Conservation (phyloP, 768 basidiomycete species). For the Lentinula boryana region DNA sequence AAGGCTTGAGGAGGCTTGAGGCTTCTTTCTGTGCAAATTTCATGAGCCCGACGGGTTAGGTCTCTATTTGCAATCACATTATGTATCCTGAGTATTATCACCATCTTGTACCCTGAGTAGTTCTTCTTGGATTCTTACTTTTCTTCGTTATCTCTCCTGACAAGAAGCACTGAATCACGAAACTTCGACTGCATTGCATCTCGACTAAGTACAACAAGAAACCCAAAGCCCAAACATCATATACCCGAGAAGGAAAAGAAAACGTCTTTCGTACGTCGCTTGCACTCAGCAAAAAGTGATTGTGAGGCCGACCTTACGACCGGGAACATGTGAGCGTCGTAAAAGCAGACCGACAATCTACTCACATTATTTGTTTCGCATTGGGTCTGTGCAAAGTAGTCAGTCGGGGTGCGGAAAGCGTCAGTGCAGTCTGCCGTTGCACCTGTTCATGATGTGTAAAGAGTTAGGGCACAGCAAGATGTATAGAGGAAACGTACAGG, state of each 20-base stretch:
- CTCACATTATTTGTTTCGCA: constrained; percentile 31
- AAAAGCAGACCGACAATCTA: not conserved
- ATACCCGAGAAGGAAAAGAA: not conserved
- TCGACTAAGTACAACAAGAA: not conserved
- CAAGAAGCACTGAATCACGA: no score
- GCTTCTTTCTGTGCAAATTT: not conserved
- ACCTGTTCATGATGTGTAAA: constrained; percentile 19
- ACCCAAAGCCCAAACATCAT: not conserved
- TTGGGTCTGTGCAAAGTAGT: constrained; percentile 31
- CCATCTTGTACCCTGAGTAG: no score
- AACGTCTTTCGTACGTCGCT: not conserved
- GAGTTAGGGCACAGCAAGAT: not conserved
- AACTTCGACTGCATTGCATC: not conserved
- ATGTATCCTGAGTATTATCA: no score
- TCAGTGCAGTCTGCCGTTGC: constrained; percentile 24
- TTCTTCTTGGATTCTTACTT: no score
- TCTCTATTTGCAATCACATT: no score
- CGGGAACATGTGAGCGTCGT: not conserved
- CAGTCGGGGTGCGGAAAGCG: constrained; percentile 29
- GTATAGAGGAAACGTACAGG: constrained; percentile 24
- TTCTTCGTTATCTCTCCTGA: no score
- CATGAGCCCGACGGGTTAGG: no score
- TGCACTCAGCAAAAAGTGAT: not conserved
- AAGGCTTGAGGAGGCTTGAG: no score
- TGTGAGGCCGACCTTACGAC: not conserved